phyloP scores from a whole-genome alignment of 352 stramenopile species.

The Pythium biforme region DNA sequence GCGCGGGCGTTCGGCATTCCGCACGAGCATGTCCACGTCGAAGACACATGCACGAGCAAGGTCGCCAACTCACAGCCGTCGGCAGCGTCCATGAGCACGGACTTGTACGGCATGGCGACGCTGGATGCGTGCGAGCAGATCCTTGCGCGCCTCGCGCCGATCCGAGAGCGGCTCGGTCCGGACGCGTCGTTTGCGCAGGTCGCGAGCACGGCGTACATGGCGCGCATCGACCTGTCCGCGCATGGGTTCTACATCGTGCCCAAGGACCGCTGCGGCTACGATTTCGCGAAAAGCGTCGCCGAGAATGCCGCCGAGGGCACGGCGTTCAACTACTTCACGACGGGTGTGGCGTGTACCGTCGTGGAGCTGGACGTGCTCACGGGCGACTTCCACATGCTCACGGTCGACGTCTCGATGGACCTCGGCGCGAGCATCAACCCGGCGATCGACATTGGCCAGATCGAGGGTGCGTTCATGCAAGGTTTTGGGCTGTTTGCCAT shows the following conservation, averaged over 20 bases:
- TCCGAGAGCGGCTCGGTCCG: constrained; percentile 68
- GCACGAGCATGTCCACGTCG: constrained; percentile 91
- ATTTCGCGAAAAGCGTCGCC: constrained; percentile 85
- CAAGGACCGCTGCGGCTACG: constrained; percentile 90
- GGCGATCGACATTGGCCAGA: constrained; percentile 97
- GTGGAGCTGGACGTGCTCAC: constrained; percentile 96
- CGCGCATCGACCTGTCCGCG: constrained; percentile 92
- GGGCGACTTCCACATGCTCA: constrained; percentile 88
- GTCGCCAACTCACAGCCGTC: constrained; percentile 94
- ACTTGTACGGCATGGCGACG: constrained; percentile 97
- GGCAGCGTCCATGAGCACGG: constrained; percentile 94
- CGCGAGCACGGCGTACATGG: constrained; percentile 89
- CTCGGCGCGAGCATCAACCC: constrained; percentile 96
- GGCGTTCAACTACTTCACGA: constrained; percentile 97
- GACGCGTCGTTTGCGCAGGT: constrained; percentile 83
- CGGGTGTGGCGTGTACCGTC: constrained; percentile 90
- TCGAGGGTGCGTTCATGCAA: constrained; percentile 97
- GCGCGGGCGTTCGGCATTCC: constrained; percentile 92
- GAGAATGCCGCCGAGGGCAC: constrained; percentile 90
- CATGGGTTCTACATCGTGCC: constrained; percentile 96
- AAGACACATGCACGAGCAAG: constrained; percentile 94
- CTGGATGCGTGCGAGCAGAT: constrained; percentile 96
- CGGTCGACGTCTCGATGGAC: constrained; percentile 89
- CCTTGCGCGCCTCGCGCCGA: constrained; percentile 83
- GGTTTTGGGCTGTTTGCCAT: constrained; percentile 94